Base-by-base conservation (phyloP, 169 alveolate species). In the Plasmodium yoelii region DNA sequence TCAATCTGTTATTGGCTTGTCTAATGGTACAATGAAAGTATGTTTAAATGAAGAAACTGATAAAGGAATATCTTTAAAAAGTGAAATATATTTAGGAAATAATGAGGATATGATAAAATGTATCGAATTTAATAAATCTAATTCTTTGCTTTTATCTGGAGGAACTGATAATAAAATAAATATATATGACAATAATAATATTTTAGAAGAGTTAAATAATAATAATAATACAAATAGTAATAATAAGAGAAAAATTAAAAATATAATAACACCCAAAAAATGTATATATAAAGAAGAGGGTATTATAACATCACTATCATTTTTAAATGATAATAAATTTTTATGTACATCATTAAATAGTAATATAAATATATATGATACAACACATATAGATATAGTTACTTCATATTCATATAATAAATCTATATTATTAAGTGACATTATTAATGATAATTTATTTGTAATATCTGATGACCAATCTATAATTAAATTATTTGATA, bases 161-260 rank as follows among this genome's bases (percentile, higher is more conserved):
- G 90, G 90, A 42, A 34, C 53, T 55, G 90, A 82, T 82, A 82
- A 82, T n/a, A 82, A 82, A 82, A 68, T 82, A 67, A 82, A 82
- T 44, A 69, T 82, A 60, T 82, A 67, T 65, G 90, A 82, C 39
- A 82, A 82, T 82, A 60, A 65, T 10, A 12, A 82, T 65, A 67
- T 82, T 55, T 67, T 82, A 64, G 55, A 55, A 69, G 51, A 67
- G 9, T 42, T 10, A 44, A 67, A 53, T 39, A 65, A 24, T 42
- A 67, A 53, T 39, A 65, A 24, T 42, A 55, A 77, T 49, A 67
- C 42, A 75, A n/a, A 34, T 47, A 53, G 44, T 49, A 82, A 24
- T 22, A 67, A 55, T 51, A 82, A 82, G 60, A 42, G 82, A 82
- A 82, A 82, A 67, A 51, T 44, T 12, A 82, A 82, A 53, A 55